These are phyloP conservation scores for Boletus reticuloceps DNA, from an alignment of 768 basidiomycete genomes.

Conservation along the genomic window DNA sequence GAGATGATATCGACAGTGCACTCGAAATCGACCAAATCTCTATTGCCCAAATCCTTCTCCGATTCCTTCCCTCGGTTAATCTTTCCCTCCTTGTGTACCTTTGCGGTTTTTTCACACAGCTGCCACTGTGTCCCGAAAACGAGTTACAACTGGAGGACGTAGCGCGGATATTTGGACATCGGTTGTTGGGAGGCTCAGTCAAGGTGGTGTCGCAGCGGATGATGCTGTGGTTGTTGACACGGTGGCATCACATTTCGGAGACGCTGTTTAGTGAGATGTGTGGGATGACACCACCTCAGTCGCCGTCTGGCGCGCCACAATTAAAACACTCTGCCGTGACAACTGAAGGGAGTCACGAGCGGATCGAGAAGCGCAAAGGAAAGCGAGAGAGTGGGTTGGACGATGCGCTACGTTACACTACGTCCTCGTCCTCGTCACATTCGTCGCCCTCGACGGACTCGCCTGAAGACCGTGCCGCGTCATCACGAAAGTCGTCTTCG, in stretches of 20 bases:
- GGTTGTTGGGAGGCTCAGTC: conserved; percentile 36
- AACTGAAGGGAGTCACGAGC: background rate
- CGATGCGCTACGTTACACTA: background rate
- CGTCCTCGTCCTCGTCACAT: conserved; percentile 12
- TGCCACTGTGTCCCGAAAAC: conserved; percentile 50
- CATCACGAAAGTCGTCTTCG: conserved; percentile 8
- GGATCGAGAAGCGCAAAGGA: conserved; percentile 16
- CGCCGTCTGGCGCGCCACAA: background rate
- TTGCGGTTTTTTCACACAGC: conserved; percentile 48
- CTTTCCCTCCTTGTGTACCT: conserved; percentile 45
- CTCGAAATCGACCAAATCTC: conserved; percentile 35
- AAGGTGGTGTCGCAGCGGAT: conserved; percentile 25
- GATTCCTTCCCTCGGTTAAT: conserved; percentile 42
- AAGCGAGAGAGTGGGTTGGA: conserved; percentile 1
- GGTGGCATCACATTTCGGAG: conserved; percentile 29
- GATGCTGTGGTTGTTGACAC: conserved; percentile 33
- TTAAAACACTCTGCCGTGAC: background rate
- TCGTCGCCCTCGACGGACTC: conserved; percentile 8
- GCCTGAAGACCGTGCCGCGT: conserved; percentile 5
- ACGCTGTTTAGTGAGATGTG: conserved; percentile 24
- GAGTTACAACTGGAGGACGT: conserved; percentile 44
- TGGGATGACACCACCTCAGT: conserved; percentile 18
- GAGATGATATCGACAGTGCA: conserved; percentile 17
- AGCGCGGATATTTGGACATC: conserved; percentile 44
- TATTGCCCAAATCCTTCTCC: conserved; percentile 48